Evolutionary conservation across 2,329 filamentous ascomycete genomes (phyloP).

Genomic region (Ophioceras dolichostomum): DNA sequence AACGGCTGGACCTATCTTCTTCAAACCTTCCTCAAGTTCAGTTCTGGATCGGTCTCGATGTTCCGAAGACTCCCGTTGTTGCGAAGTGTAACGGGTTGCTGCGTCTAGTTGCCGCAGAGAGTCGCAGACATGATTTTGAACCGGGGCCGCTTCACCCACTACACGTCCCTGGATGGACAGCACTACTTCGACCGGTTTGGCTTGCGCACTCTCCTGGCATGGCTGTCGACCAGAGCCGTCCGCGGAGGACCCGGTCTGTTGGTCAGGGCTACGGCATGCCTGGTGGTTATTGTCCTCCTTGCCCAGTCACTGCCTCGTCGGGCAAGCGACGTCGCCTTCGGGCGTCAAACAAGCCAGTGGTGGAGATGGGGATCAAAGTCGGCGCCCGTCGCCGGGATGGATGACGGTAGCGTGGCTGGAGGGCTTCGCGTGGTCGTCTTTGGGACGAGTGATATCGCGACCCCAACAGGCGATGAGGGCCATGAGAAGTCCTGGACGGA

Average conservation of each 20-base stretch:
- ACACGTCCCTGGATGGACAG: neutral
- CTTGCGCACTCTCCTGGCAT: constrained; percentile 9
- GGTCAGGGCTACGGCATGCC: constrained; percentile 11
- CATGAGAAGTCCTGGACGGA: constrained; percentile 29
- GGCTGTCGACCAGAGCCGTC: constrained; percentile 15
- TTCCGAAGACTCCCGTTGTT: too few species aligned
- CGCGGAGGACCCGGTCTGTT: constrained; percentile 16
- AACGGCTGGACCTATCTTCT: too few species aligned
- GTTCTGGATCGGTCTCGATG: too few species aligned
- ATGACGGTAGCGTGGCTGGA: constrained; percentile 9
- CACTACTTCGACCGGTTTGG: constrained; percentile 1
- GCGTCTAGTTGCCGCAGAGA: too few species aligned
- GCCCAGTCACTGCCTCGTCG: constrained; percentile 9
- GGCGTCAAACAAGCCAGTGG: too few species aligned
- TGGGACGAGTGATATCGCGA: constrained; percentile 34
- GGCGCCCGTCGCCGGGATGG: too few species aligned
- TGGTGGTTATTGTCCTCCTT: constrained; percentile 11
- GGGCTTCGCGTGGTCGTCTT: constrained; percentile 38
- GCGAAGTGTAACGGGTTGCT: too few species aligned
- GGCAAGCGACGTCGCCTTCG: constrained; percentile 9
- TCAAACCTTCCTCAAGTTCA: too few species aligned
- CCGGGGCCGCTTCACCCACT: too few species aligned
- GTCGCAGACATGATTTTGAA: too few species aligned
- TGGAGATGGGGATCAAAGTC: too few species aligned
- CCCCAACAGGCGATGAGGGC: constrained; percentile 13